Base-by-base conservation (phyloP, 2,329 filamentous ascomycete genomes). In the Sporothrix brasiliensis region DNA sequence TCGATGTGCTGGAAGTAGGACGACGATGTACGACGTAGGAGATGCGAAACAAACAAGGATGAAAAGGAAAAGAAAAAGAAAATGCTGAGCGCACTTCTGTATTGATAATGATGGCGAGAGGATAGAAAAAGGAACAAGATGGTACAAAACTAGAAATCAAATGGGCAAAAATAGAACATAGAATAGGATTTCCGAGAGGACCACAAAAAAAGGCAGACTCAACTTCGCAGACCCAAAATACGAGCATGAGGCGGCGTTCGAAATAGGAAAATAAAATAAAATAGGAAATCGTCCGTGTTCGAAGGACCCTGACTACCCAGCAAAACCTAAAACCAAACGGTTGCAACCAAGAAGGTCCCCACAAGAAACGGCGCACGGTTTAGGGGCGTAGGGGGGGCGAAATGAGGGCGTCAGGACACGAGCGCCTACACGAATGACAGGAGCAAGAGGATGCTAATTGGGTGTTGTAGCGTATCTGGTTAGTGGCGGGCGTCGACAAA, bases 191-290 rank as follows among this genome's bases (percentile, higher is more conserved):
- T 34, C 7, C 13, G 30, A 21, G 16, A 61, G 39, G 9, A 49
- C 30, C 69, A 71, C n/a, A 50, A 67, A 61, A 61, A 67, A 34
- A 53, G 50, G 61, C 61, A 49, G 61, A 49, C 61, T 65, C 34
- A 16, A 5, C 41, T 13, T 9, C 11, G 14, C 41, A 44, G 21
- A 41, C 21, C 21, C n/a, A 63, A 11, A 66, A 68, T 16, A 71
- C 61, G 50, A 66, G 13, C 19, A 24, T 39, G 27, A 24, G 53
- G 54, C 27, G 67, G 14, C 13, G 11, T 44, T 44, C 14, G 13
- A 47, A 61, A 47, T 50, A 71, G 39, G 50, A 66, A 52, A 50
- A 30, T 21, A 47, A 44, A 49, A n/a, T 61, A 56, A 34, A 27
- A 53, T 21, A 39, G 49, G 34, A 21, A 63, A 60, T 63, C n/a